These are phyloP conservation scores for Cladorrhinum samala DNA, from an alignment of 495 filamentous ascomycete genomes.

Conservation along the genomic window DNA sequence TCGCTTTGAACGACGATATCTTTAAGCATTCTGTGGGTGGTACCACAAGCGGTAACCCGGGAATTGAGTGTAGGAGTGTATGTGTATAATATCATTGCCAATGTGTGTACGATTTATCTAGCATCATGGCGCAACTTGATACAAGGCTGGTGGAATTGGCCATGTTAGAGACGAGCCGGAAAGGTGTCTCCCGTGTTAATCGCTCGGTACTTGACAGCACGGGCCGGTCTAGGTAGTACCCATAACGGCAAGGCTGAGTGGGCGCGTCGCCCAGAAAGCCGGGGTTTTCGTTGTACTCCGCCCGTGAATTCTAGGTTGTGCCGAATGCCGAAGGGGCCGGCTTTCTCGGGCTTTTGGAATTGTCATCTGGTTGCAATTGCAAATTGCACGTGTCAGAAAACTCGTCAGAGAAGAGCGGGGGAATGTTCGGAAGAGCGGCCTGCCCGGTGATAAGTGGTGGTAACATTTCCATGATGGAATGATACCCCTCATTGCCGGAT, in stretches of 20 bases:
- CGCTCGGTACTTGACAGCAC: neutral
- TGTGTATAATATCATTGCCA: neutral
- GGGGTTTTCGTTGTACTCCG: neutral
- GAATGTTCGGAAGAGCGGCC: too few species aligned
- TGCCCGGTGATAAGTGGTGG: too few species aligned
- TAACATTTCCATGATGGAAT: neutral
- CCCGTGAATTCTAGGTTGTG: neutral
- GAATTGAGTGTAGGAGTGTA: neutral
- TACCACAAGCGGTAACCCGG: too few species aligned
- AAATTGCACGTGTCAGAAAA: neutral
- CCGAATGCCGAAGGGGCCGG: neutral
- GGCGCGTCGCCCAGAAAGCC: neutral
- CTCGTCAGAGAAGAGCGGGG: too few species aligned
- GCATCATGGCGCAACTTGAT: neutral
- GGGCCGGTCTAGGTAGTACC: neutral
- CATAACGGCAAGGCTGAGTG: neutral
- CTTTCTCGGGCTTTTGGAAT: neutral
- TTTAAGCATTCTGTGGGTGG: conserved; percentile 10
- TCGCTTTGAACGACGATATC: conserved; percentile 1
- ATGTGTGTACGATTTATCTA: neutral
- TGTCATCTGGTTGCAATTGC: neutral
- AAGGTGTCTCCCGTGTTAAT: neutral
- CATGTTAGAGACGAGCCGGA: neutral
- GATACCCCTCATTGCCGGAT: neutral
- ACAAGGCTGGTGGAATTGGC: neutral